These are phyloP conservation scores for Solanum raphanifolium DNA, from an alignment of 257 asterid genomes.

Conservation along the genomic window DNA sequence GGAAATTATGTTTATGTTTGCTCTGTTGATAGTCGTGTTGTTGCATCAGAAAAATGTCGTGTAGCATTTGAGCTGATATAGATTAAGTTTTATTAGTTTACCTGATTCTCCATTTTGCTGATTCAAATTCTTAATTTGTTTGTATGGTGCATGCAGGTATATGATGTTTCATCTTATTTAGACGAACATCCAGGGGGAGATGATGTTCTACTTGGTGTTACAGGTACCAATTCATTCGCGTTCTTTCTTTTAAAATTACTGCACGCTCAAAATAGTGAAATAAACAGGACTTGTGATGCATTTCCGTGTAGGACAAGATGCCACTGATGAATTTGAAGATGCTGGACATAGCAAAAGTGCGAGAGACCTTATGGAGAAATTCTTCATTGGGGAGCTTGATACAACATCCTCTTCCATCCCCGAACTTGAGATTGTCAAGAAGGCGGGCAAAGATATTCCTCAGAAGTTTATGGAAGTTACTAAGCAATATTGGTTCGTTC, in stretches of 20 bases:
- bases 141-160: constrained; percentile 51
- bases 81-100: background rate
- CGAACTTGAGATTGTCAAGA: constrained; percentile 39
- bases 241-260: background rate
- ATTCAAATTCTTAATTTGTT: background rate
- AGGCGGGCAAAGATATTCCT: constrained; percentile 15
- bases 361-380: constrained; percentile 64
- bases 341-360: constrained; percentile 90
- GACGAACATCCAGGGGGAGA: constrained; percentile 99
- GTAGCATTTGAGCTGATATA: background rate
- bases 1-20: background rate
- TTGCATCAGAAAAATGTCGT: background rate
- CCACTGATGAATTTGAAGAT: constrained; percentile 91
- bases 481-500: constrained; percentile 64
- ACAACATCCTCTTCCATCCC: constrained; percentile 40
- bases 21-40: background rate
- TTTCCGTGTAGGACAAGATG: constrained; percentile 57
- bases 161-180: constrained; percentile 75
- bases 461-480: constrained; percentile 29
- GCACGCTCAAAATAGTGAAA: background rate
- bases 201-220: constrained; percentile 52
- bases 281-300: background rate
- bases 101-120: background rate
- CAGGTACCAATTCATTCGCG: constrained; percentile 30
- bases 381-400: constrained; percentile 83